Conservation (phyloP, 2,329 filamentous ascomycete species). For the Talaromyces funiculosus region DNA sequence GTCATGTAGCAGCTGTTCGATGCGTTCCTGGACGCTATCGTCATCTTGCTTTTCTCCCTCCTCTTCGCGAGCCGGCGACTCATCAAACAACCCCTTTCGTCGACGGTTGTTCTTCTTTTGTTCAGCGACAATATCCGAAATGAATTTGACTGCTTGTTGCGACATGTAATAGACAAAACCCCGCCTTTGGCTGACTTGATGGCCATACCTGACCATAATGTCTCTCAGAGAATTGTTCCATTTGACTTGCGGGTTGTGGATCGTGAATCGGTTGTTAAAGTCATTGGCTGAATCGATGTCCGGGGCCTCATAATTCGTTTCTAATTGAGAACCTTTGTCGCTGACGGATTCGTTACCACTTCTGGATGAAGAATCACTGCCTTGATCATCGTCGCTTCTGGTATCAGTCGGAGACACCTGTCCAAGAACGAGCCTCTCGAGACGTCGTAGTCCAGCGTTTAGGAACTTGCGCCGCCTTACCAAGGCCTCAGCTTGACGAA, state of each 20-base stretch:
- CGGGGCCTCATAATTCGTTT: conserved; percentile 60
- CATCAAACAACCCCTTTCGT: conserved; percentile 18
- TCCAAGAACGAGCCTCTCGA: conserved; percentile 45
- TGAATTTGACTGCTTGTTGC: conserved; percentile 91
- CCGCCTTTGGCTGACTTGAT: conserved; percentile 91
- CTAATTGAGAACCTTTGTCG: conserved; percentile 50
- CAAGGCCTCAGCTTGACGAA: conserved; percentile 53
- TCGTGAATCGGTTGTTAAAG: conserved; percentile 96
- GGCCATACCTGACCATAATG: conserved; percentile 93
- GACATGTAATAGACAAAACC: conserved; percentile 99
- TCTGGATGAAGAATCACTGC: conserved; percentile 21
- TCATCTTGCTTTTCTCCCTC: conserved; percentile 51
- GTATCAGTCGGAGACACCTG: conserved; percentile 43
- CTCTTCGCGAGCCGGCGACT: conserved; percentile 10
- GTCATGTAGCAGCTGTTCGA: conserved; percentile 78
- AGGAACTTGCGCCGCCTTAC: conserved; percentile 56
- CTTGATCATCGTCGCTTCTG: conserved; percentile 35
- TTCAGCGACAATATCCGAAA: conserved; percentile 94
- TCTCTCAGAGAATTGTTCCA: conserved; percentile 97
- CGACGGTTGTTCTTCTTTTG: conserved; percentile 66
- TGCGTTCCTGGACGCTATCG: conserved; percentile 71
- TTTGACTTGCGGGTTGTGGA: conserved; percentile 95
- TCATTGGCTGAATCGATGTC: conserved; percentile 82
- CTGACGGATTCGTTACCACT: conserved; percentile 40
- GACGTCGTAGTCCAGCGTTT: conserved; percentile 51